Evolutionary conservation across 805 yeast species (phyloP).

Genomic region (Cyberlindnera suaveolens): DNA sequence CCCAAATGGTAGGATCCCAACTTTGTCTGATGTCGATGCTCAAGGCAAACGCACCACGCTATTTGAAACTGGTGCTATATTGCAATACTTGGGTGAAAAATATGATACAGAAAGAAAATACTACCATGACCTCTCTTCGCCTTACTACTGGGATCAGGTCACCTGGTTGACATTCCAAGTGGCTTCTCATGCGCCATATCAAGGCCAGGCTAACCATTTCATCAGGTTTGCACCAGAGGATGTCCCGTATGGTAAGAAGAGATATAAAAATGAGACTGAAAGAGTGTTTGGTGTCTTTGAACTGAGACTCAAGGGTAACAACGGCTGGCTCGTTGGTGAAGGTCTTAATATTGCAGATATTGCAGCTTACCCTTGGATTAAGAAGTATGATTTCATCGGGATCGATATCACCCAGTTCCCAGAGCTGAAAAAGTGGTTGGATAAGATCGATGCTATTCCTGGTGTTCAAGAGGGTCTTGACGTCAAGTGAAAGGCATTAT

Average conservation of each 20-base stretch:
- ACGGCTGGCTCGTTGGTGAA: constrained; percentile 56
- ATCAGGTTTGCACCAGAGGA: constrained; percentile 39
- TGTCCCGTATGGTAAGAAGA: constrained; percentile 45
- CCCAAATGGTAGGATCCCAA: constrained; percentile 62
- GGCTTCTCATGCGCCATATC: constrained; percentile 57
- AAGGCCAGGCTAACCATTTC: constrained; percentile 55
- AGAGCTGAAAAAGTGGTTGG: constrained; percentile 34
- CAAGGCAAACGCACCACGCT: constrained; percentile 39
- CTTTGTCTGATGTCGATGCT: constrained; percentile 33
- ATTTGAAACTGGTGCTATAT: constrained; percentile 57
- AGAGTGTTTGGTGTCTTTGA: constrained; percentile 52
- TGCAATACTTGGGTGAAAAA: constrained; percentile 52
- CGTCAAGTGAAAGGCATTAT: not conserved
- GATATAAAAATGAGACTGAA: constrained; percentile 45
- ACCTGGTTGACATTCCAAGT: constrained; percentile 53
- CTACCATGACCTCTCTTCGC: constrained; percentile 29
- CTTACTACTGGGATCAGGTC: constrained; percentile 43
- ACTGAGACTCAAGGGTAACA: constrained; percentile 39
- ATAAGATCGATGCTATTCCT: constrained; percentile 27
- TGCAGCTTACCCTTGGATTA: constrained; percentile 42
- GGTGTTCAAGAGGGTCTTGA: constrained; percentile 24
- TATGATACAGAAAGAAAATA: constrained; percentile 49
- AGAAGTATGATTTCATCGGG: constrained; percentile 3
- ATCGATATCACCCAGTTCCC: constrained; percentile 33
- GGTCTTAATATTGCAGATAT: constrained; percentile 56